These are phyloP conservation scores for Cladorrhinum samala DNA, from an alignment of 495 filamentous ascomycete genomes.

Conservation along the genomic window DNA sequence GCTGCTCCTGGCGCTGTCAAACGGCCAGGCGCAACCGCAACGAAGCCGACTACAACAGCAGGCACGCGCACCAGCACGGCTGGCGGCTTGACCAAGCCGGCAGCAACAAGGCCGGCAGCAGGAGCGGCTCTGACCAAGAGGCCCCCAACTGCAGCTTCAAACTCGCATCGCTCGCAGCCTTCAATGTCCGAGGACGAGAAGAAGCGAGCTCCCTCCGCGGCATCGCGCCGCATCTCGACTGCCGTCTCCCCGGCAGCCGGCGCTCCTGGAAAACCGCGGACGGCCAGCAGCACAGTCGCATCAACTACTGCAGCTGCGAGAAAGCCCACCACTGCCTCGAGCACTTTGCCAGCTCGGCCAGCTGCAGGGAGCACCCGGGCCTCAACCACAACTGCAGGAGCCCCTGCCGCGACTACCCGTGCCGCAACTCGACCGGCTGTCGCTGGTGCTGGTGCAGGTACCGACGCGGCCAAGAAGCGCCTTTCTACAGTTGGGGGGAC, in stretches of 20 bases:
- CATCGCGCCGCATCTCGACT: slow-evolving; percentile 37
- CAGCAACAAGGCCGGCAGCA: slow-evolving; percentile 31
- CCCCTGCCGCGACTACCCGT: slow-evolving; percentile 24
- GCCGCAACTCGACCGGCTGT: slow-evolving; percentile 28
- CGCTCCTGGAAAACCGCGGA: slow-evolving; percentile 38
- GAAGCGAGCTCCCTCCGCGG: slow-evolving; percentile 25
- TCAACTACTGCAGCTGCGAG: slow-evolving; percentile 34
- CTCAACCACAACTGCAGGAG: slow-evolving; percentile 16
- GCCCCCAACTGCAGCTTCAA: slow-evolving; percentile 29
- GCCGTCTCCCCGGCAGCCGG: slow-evolving; percentile 23
- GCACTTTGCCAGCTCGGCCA: slow-evolving; percentile 23
- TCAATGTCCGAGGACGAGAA: slow-evolving; percentile 46
- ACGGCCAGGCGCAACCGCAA: slow-evolving; percentile 14
- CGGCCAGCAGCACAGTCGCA: slow-evolving; percentile 20
- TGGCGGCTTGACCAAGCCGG: slow-evolving; percentile 30
- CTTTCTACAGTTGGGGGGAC: slow-evolving; percentile 36
- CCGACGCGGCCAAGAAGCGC: slow-evolving; percentile 46
- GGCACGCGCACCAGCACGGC: slow-evolving; percentile 30
- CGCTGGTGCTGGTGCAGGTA: slow-evolving; percentile 29
- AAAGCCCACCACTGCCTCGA: slow-evolving; percentile 32
- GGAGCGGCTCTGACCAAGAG: slow-evolving; percentile 29
- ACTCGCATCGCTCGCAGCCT: slow-evolving; percentile 36
- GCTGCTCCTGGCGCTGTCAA: slow-evolving; percentile 15
- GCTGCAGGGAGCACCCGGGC: slow-evolving; percentile 22
- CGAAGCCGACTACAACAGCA: slow-evolving; percentile 36